Base-by-base conservation (phyloP, 2,329 filamentous ascomycete genomes). In the Helminthosporium solani region DNA sequence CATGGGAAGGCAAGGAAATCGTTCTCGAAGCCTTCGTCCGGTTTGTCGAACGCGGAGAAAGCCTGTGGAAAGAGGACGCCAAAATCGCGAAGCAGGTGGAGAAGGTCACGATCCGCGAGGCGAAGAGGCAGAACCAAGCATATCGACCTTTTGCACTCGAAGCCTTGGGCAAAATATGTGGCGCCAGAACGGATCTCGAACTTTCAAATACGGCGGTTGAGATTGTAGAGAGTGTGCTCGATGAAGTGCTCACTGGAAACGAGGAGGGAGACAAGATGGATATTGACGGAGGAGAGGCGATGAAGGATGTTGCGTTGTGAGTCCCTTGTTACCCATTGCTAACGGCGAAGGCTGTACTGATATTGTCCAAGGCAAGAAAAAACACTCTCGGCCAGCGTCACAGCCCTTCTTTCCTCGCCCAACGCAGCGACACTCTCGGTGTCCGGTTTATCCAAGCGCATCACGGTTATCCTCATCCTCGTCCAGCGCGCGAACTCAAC, bases 1-100 rank as follows among this genome's bases (percentile, higher is more conserved):
- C 91, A 0, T 99, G 96, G 78, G 80, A 87, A 0, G 90, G 90
- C 18, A 99, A 99, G 66, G 90, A 96, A 70, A 84, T 83, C 56
- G 81, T 99, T 25, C 76, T 97, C 2, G 79, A 84, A 34, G 85
- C 88, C 5, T 90, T 94, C 67, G 86, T 90, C 3, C 80, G 83
- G 47, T 94, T 97, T 58, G 83, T 87, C 0, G 78, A 82, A 59
- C 82, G 84, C 52, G 81, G 81, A 0, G 79, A 78, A 53, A 69
- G 68, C 7, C 73, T 88, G 23, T 83, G 79, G 74, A 60, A 68
- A 31, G 84, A 83, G 75, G 71, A 75, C 37, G 67, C 69, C 5
- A 79, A 86, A 53, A 70, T 88, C 19, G 79, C 80, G 9, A 77
- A 80, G 7, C 78, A 85, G 57, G 84, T 91, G 73, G 70, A 68